Percentiles rank a stretch among this genome's conserved stretches.
phyloP scores from a whole-genome alignment of 2,329 filamentous ascomycete genomes.

The Epicoccum nigrum region DNA sequence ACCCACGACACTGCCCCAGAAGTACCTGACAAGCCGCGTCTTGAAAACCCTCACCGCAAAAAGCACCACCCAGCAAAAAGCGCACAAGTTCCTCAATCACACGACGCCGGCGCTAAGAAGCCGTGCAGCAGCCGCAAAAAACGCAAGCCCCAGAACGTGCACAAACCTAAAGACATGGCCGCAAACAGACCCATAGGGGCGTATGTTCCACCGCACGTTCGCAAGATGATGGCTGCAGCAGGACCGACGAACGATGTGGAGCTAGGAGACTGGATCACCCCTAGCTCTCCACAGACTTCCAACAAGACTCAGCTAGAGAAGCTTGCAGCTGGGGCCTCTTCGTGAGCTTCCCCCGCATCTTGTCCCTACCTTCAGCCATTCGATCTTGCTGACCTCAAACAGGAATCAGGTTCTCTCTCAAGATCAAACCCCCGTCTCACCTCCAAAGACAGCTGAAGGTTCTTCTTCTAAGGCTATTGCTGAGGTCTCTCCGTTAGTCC shows the following conservation, averaged over 20 bases:
- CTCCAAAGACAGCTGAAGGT: conserved; percentile 8
- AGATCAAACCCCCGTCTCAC: neutral
- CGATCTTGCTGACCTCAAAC: neutral
- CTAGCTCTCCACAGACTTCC: conserved; percentile 11
- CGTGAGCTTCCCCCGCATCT: neutral
- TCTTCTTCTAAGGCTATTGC: no score
- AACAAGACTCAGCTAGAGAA: conserved; percentile 10
- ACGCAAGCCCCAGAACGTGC: neutral
- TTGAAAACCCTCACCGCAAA: neutral
- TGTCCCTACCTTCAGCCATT: neutral
- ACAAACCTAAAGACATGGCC: conserved; percentile 8
- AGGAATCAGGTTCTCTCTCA: no score
- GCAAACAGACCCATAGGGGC: conserved; percentile 1
- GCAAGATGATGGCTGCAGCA: conserved; percentile 16
- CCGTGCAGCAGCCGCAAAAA: neutral
- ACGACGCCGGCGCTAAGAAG: neutral
- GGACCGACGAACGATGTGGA: conserved; percentile 9
- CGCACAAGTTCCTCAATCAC: neutral
- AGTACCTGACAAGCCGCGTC: no score
- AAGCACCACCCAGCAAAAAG: conserved; percentile 5
- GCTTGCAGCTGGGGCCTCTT: neutral
- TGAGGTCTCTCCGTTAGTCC: no score
- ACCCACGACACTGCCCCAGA: no score
- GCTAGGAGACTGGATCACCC: neutral
- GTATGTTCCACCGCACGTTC: conserved; percentile 36